phyloP scores from a whole-genome alignment of 2,329 filamentous ascomycete genomes.

The Colletotrichum noveboracense region DNA sequence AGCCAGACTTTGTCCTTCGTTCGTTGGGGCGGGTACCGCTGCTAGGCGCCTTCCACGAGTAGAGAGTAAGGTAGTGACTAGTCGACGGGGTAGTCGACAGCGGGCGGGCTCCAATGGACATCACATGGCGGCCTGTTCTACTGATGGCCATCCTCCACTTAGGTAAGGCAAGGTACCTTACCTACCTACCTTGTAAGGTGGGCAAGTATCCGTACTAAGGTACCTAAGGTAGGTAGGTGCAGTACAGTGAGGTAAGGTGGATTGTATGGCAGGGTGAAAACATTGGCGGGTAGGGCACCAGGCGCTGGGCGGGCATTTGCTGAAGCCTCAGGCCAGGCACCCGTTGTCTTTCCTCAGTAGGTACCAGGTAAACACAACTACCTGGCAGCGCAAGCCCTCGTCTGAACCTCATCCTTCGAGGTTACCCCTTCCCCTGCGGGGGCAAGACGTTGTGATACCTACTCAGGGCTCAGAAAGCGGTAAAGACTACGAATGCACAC shows the following conservation, averaged over 20 bases:
- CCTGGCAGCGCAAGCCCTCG: background rate
- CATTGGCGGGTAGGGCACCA: background rate
- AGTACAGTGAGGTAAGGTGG: background rate
- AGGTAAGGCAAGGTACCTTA: background rate
- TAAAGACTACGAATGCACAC: background rate
- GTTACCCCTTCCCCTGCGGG: background rate
- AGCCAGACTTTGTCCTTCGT: constrained; percentile 4
- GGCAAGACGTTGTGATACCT: background rate
- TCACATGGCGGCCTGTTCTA: background rate
- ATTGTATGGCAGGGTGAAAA: background rate
- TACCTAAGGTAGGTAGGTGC: background rate
- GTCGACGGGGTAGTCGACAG: background rate
- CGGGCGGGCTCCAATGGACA: background rate
- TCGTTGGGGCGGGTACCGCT: constrained; percentile 17
- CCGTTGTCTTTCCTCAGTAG: background rate
- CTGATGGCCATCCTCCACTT: background rate
- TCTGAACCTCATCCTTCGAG: background rate
- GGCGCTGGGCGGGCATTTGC: background rate
- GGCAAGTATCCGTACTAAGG: background rate
- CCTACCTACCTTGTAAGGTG: background rate
- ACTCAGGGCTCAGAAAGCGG: background rate
- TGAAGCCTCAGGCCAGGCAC: background rate
- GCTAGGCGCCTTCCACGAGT: constrained; percentile 8
- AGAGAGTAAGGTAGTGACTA: background rate
- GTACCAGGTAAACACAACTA: background rate